phyloP scores from a whole-genome alignment of 805 yeast genomes.

The Teunomyces pallodes region DNA sequence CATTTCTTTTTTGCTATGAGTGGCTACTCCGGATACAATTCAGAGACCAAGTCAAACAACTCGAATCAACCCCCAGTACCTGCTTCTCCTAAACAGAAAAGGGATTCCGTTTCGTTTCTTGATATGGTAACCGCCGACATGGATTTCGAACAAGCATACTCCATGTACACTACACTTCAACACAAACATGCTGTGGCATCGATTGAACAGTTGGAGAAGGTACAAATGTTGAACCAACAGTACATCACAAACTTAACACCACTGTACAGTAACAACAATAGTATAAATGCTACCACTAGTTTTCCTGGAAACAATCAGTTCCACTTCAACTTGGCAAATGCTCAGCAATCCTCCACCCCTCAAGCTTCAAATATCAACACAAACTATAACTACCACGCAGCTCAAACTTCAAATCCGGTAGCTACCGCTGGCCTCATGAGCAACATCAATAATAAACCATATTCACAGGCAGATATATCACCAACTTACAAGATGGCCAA shows the following conservation, averaged over 20 bases:
- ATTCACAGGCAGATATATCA: background rate
- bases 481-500: background rate
- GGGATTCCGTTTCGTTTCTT: slow-evolving; percentile 8
- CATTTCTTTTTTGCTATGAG: background rate
- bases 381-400: slow-evolving; percentile 5
- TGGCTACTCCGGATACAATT: slow-evolving; percentile 1
- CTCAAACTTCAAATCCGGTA: slow-evolving; percentile 1
- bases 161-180: slow-evolving; percentile 38
- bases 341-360: background rate
- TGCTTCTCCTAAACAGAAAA: background rate
- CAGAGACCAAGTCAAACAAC: background rate
- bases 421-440: background rate
- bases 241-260: slow-evolving; percentile 8
- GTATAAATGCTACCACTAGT: background rate
- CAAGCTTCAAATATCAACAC: background rate
- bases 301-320: slow-evolving; percentile 8
- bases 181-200: slow-evolving; percentile 32
- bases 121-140: slow-evolving; percentile 39
- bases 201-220: slow-evolving; percentile 38
- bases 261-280: background rate
- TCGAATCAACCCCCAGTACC: background rate
- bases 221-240: slow-evolving; percentile 30
- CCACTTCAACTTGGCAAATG: slow-evolving; percentile 1
- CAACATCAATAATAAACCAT: slow-evolving; percentile 1
- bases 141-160: slow-evolving; percentile 46